These are phyloP conservation scores for Nicotiana undulata DNA, from an alignment of 257 asterid species.

Conservation along the genomic window DNA sequence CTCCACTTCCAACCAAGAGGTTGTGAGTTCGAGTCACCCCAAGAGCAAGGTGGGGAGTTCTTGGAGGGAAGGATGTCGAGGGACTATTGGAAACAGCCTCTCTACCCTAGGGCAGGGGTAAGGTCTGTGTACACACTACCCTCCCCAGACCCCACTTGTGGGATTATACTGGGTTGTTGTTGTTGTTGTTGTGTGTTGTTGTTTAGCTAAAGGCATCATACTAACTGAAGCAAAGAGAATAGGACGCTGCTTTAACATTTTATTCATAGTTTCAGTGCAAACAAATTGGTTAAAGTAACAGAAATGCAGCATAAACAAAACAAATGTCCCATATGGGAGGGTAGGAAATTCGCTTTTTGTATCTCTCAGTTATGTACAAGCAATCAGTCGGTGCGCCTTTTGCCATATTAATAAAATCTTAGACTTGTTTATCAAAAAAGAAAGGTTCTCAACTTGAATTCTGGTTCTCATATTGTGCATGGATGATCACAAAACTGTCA, in stretches of 20 bases:
- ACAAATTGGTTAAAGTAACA: not conserved
- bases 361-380: not conserved
- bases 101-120: too few species aligned
- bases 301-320: constrained; percentile 1
- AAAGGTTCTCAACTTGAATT: not conserved
- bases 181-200: too few species aligned
- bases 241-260: not conserved
- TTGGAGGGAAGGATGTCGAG: too few species aligned
- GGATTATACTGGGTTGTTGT: too few species aligned
- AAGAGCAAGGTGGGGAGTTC: too few species aligned
- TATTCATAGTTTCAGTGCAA: not conserved
- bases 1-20: too few species aligned
- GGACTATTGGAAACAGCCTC: too few species aligned
- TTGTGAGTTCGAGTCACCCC: too few species aligned
- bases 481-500: not conserved
- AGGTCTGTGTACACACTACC: too few species aligned
- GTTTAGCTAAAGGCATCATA: not conserved
- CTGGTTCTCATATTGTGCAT: not conserved
- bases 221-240: not conserved
- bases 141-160: too few species aligned
- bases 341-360: not conserved
- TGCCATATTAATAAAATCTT: not conserved
- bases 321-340: not conserved
- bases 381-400: not conserved
- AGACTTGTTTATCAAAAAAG: not conserved